These are phyloP conservation scores for Plasmodium vivax DNA, from an alignment of 169 alveolate species.

Conservation along the genomic window DNA sequence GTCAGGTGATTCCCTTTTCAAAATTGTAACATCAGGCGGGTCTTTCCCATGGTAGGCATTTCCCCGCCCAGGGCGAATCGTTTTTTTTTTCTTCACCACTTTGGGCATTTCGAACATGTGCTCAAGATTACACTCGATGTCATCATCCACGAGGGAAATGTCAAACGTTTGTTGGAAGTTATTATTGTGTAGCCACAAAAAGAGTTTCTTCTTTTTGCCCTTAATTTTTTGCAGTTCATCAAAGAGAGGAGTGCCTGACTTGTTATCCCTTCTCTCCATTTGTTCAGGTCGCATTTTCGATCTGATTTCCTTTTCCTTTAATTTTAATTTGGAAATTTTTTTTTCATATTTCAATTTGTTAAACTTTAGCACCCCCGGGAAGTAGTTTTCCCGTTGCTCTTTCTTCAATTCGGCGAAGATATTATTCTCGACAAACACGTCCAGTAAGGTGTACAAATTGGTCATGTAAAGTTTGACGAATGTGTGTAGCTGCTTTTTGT, in stretches of 20 bases:
- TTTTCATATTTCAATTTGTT: slow-evolving; percentile 59
- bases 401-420: slow-evolving; percentile 61
- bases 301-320: slow-evolving; percentile 61
- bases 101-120: slow-evolving; percentile 56
- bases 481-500: slow-evolving; percentile 20
- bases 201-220: slow-evolving; percentile 36
- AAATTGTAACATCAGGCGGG: not conserved
- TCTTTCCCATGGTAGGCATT: not conserved
- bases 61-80: not conserved
- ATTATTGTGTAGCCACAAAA: slow-evolving; percentile 25
- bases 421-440: slow-evolving; percentile 15
- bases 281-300: not conserved
- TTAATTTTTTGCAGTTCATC: slow-evolving; percentile 5
- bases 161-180: slow-evolving; percentile 59
- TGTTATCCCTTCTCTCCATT: not conserved
- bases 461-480: slow-evolving; percentile 13
- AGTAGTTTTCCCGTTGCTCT: slow-evolving; percentile 48
- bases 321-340: slow-evolving; percentile 9
- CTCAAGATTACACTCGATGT: slow-evolving; percentile 29
- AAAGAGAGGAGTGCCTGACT: not conserved
- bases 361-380: slow-evolving; percentile 67
- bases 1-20: not conserved
- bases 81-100: slow-evolving; percentile 50
- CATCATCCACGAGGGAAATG: slow-evolving; percentile 38
- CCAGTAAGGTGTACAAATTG: slow-evolving; percentile 19